phyloP scores from a whole-genome alignment of 2,329 filamentous ascomycete genomes.

The Echinosphaeria canescens region DNA sequence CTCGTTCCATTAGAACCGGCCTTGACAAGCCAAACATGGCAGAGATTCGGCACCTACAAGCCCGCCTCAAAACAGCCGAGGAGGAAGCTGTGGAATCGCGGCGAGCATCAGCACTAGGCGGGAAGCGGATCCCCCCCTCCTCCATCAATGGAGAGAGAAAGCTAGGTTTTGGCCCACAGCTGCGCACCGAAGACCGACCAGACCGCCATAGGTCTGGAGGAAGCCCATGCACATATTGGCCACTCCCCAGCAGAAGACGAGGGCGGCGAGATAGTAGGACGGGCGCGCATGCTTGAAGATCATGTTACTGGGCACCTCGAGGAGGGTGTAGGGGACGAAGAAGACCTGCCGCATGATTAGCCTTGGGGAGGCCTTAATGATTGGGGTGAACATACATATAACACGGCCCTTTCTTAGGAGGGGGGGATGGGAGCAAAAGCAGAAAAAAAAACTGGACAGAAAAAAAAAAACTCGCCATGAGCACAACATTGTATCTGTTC shows the following conservation, averaged over 20 bases:
- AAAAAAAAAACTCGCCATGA: too few species aligned
- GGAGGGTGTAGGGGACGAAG: slow-evolving; percentile 17
- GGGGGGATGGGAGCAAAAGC: too few species aligned
- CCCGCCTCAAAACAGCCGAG: slow-evolving; percentile 17
- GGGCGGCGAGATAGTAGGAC: slow-evolving; percentile 12
- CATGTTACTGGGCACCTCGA: slow-evolving; percentile 18
- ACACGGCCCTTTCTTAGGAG: slow-evolving; percentile 31
- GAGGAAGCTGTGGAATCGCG: too few species aligned
- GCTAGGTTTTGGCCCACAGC: too few species aligned
- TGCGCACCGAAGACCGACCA: slow-evolving; percentile 18
- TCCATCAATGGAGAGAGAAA: too few species aligned
- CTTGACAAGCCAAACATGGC: too few species aligned
- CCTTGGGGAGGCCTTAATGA: too few species aligned
- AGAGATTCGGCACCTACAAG: too few species aligned
- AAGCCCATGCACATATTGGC: slow-evolving; percentile 23
- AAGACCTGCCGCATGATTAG: slow-evolving; percentile 54
- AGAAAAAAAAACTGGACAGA: too few species aligned
- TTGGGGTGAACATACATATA: slow-evolving; percentile 48
- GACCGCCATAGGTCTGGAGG: slow-evolving; percentile 14
- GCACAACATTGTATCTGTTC: slow-evolving; percentile 30
- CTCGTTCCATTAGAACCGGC: too few species aligned
- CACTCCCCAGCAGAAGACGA: slow-evolving; percentile 22
- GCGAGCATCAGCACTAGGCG: too few species aligned
- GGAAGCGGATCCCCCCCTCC: too few species aligned
- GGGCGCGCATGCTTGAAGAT: slow-evolving; percentile 16